A percentile compares a stretch with the other conserved stretches of the same genome.
phyloP scores from a whole-genome alignment of 2,329 filamentous ascomycete genomes.

The Aspergillus fructus region DNA sequence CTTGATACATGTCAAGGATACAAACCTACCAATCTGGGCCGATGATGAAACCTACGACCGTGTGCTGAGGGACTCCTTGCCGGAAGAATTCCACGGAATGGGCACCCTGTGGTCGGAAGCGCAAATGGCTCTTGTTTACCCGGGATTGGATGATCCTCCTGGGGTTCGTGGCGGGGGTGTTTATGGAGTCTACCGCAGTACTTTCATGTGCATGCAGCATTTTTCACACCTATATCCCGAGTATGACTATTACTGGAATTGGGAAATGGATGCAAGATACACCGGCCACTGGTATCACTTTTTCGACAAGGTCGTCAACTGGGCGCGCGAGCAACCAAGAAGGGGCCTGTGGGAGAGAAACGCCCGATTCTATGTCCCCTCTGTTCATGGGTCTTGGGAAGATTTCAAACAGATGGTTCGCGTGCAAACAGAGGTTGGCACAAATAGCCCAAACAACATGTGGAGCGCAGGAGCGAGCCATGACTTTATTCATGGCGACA shows the following conservation, averaged over 20 bases:
- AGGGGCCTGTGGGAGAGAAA: conserved; percentile 82
- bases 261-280: conserved; percentile 79
- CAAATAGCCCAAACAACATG: conserved; percentile 64
- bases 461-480: conserved; percentile 53
- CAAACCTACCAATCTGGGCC: conserved; percentile 76
- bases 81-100: conserved; percentile 83
- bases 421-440: conserved; percentile 71
- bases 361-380: conserved; percentile 73
- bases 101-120: conserved; percentile 91
- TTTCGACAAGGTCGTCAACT: conserved; percentile 67
- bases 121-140: conserved; percentile 88
- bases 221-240: conserved; percentile 80
- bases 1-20: conserved; percentile 79
- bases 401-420: conserved; percentile 76
- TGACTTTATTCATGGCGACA: conserved; percentile 21
- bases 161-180: conserved; percentile 72
- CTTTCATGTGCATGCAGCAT: conserved; percentile 92
- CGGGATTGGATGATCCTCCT: conserved; percentile 77
- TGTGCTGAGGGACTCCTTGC: conserved; percentile 68
- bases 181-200: conserved; percentile 87
- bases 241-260: conserved; percentile 82
- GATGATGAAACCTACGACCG: conserved; percentile 71
- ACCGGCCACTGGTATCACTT: conserved; percentile 82
- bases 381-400: conserved; percentile 74
- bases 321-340: conserved; percentile 71